Conservation (phyloP, 1,139 yeast genomes). For the Geotrichum aggregatum region DNA sequence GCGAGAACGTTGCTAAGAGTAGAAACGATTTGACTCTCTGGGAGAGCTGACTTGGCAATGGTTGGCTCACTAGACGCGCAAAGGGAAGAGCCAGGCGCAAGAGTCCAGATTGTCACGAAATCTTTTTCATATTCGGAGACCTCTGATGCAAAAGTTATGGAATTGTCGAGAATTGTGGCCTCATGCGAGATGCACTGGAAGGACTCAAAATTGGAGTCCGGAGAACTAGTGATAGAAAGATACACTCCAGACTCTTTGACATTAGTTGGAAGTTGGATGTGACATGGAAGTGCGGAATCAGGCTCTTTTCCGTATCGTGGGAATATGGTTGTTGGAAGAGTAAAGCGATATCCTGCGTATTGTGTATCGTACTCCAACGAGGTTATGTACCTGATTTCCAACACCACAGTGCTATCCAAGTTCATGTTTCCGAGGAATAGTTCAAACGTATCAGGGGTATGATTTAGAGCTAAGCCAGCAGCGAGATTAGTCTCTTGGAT, state of each 20-base stretch:
- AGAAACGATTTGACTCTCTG: not conserved
- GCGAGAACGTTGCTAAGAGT: constrained; percentile 12
- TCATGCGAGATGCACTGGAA: constrained; percentile 17
- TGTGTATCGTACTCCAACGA: constrained; percentile 17
- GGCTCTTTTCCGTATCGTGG: constrained; percentile 11
- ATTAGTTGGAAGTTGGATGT: not conserved
- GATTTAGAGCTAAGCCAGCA: constrained; percentile 1
- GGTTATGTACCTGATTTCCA: constrained; percentile 5
- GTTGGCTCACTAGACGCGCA: constrained; percentile 11
- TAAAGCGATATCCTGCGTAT: constrained; percentile 13
- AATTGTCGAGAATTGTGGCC: not conserved
- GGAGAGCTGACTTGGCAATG: not conserved
- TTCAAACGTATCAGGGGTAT: constrained; percentile 10
- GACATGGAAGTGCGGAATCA: not conserved
- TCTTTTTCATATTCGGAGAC: not conserved
- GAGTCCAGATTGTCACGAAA: constrained; percentile 9
- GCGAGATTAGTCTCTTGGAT: not conserved
- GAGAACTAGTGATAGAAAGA: constrained; percentile 6
- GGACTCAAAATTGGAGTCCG: not conserved
- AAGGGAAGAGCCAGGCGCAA: not conserved
- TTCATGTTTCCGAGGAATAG: constrained; percentile 6
- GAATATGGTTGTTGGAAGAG: constrained; percentile 12
- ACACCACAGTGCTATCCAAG: constrained; percentile 6
- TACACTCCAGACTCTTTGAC: constrained; percentile 5
- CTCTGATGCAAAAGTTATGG: constrained; percentile 6